Conservation (phyloP, 2,329 filamentous ascomycete species). For the Aspergillus fumigatiaffinis region DNA sequence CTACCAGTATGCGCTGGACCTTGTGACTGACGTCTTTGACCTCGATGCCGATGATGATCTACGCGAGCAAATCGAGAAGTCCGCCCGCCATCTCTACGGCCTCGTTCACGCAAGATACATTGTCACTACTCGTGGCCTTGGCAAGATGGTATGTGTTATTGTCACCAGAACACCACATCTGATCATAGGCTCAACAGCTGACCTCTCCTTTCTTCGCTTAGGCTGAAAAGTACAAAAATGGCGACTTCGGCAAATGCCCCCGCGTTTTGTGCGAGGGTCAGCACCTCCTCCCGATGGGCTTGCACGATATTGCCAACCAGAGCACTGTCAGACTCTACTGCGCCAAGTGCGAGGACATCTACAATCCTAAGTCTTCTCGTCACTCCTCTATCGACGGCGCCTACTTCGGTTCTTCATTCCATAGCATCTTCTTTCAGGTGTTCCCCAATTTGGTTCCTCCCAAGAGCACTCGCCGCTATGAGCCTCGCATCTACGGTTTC, state of each 20-base stretch:
- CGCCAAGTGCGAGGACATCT: conserved; percentile 93
- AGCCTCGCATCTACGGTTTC: conserved; percentile 91
- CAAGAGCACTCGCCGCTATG: conserved; percentile 81
- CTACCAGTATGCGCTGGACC: conserved; percentile 96
- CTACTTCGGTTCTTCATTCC: conserved; percentile 97
- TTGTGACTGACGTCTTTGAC: conserved; percentile 97
- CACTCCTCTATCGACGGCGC: conserved; percentile 95
- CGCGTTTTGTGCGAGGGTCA: conserved; percentile 93
- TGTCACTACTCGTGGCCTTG: conserved; percentile 86
- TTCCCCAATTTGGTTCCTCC: conserved; percentile 84
- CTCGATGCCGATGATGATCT: conserved; percentile 98
- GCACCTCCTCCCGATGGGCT: conserved; percentile 89
- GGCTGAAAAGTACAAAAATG: conserved; percentile 99
- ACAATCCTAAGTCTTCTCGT: conserved; percentile 96
- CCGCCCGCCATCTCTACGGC: conserved; percentile 89
- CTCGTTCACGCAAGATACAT: conserved; percentile 95
- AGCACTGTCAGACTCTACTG: conserved; percentile 97
- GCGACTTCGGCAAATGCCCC: conserved; percentile 96
- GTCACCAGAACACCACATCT: neutral
- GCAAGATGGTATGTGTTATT: conserved; percentile 78
- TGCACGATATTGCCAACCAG: conserved; percentile 80
- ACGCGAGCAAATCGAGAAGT: conserved; percentile 97
- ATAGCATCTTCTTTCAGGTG: conserved; percentile 98
- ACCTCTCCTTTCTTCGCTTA: conserved; percentile 35
- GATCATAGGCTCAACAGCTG: conserved; percentile 1